phyloP scores from a whole-genome alignment of 352 stramenopile species.

The Pythium graminicola region DNA sequence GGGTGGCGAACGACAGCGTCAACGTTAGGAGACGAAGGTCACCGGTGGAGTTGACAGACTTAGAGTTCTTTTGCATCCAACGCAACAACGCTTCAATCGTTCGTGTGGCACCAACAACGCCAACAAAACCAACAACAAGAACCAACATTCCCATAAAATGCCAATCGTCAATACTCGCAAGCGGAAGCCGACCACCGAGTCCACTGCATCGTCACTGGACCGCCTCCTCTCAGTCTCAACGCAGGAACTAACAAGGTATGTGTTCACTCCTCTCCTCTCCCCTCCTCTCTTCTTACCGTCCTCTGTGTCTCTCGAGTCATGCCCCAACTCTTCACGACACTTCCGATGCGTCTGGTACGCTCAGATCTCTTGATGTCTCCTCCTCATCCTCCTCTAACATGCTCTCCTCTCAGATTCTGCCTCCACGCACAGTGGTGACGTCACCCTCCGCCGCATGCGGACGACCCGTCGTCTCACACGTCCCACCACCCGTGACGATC shows the following conservation, averaged over 20 bases:
- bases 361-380: background rate
- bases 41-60: too few relatives aligned
- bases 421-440: constrained; percentile 19
- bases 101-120: background rate
- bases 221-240: constrained; percentile 12
- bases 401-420: constrained; percentile 7
- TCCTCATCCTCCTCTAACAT: background rate
- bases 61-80: too few relatives aligned
- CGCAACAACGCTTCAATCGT: too few relatives aligned
- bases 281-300: background rate
- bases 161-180: constrained; percentile 24
- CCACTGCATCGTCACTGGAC: constrained; percentile 14
- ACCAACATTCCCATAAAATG: constrained; percentile 1
- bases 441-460: constrained; percentile 16
- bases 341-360: constrained; percentile 12
- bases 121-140: constrained; percentile 1
- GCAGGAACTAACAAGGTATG: constrained; percentile 17
- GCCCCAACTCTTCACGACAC: background rate
- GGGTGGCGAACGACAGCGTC: too few relatives aligned
- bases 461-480: too few relatives aligned
- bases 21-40: too few relatives aligned
- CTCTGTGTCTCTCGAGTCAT: background rate
- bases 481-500: too few relatives aligned
- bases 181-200: constrained; percentile 14
- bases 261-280: background rate